A percentile compares a stretch with the other conserved stretches of the same genome.
Evolutionary conservation across 1,284 basidiomycete genomes (phyloP).

Genomic region (Salmacisia buchloeana): DNA sequence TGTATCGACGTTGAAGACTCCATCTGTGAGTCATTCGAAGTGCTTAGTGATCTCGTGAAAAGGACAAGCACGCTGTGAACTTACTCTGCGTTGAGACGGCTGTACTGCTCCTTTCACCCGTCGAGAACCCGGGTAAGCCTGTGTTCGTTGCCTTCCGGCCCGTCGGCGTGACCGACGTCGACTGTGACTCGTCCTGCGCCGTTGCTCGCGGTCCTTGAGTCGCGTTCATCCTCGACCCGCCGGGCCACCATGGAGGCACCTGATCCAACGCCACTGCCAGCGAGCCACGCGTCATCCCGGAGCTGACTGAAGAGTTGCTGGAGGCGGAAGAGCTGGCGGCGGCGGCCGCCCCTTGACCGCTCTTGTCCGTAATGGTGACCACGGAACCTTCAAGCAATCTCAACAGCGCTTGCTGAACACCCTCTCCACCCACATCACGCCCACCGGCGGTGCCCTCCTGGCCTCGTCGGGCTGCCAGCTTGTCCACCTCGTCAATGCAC

Average conservation of each 20-base stretch:
- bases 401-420: conserved; percentile 85
- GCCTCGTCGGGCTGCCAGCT: conserved; percentile 60
- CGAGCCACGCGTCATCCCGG: neutral
- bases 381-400: conserved; percentile 87
- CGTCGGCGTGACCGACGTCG: neutral
- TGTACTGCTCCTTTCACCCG: neutral
- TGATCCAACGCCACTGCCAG: neutral
- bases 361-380: conserved; percentile 69
- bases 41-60: neutral
- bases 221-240: neutral
- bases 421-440: conserved; percentile 89
- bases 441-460: conserved; percentile 60
- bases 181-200: neutral
- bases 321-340: neutral
- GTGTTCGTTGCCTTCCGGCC: neutral
- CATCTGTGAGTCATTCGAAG: neutral
- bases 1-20: conserved; percentile 67
- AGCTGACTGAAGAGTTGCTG: too few species aligned
- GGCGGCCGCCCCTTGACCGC: conserved; percentile 37
- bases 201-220: neutral
- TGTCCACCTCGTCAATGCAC: conserved; percentile 94
- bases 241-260: conserved; percentile 2
- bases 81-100: neutral
- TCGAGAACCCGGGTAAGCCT: neutral
- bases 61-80: neutral